A percentile compares a stretch with the other conserved stretches of the same genome.
Conservation (phyloP, 2,329 filamentous ascomycete genomes). For the Xylariaceae sp. region DNA sequence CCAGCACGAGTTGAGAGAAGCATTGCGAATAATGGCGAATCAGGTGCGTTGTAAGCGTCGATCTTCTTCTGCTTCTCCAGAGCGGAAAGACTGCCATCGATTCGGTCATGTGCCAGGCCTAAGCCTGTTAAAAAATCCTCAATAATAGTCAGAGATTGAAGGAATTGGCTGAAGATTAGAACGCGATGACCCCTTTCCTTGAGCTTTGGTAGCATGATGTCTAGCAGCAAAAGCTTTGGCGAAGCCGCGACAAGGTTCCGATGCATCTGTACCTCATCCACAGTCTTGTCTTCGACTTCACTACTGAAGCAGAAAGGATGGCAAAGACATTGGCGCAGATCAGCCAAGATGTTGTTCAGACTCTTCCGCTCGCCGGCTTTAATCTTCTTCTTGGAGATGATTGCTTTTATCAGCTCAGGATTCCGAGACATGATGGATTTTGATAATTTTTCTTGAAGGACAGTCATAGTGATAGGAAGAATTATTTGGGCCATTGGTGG, state of each 20-base stretch:
- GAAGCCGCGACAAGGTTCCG: constrained; percentile 89
- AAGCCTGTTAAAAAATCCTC: constrained; percentile 88
- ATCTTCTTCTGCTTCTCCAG: constrained; percentile 93
- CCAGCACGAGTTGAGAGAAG: constrained; percentile 91
- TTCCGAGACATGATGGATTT: constrained; percentile 93
- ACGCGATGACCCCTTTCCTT: constrained; percentile 85
- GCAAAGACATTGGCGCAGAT: constrained; percentile 90
- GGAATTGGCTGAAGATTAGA: constrained; percentile 93
- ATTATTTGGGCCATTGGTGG: constrained; percentile 96
- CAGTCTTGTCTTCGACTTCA: constrained; percentile 81
- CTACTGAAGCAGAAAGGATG: constrained; percentile 95
- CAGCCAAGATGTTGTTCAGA: constrained; percentile 93
- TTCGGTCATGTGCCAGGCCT: constrained; percentile 71
- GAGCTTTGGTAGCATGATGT: constrained; percentile 85
- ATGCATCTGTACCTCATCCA: constrained; percentile 62
- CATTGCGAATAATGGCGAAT: constrained; percentile 85
- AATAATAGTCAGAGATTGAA: constrained; percentile 83
- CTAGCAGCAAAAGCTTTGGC: constrained; percentile 81
- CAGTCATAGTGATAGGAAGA: constrained; percentile 91
- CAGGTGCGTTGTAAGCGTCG: constrained; percentile 86
- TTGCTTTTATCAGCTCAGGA: constrained; percentile 81
- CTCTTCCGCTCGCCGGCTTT: constrained; percentile 75
- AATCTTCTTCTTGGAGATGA: constrained; percentile 72
- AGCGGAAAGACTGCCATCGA: constrained; percentile 82
- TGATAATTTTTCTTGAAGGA: constrained; percentile 91